Percentiles rank a stretch among this genome's conserved stretches.
Evolutionary conservation across 805 yeast species (phyloP).

Genomic region (Schizosaccharomyces octosporus): DNA sequence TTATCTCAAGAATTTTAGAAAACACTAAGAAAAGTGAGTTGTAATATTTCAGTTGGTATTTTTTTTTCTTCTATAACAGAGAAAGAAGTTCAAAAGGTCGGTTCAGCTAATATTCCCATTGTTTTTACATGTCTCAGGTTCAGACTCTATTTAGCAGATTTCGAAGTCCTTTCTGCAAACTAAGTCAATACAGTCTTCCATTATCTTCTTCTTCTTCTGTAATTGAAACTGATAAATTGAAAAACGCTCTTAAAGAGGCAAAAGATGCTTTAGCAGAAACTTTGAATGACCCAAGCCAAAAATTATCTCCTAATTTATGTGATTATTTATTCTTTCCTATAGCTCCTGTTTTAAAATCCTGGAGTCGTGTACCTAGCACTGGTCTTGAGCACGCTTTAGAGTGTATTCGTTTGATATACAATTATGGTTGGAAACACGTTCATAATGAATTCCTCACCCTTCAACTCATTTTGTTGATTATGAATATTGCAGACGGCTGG

Average conservation of each 20-base stretch:
- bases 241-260: neutral
- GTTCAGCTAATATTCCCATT: neutral
- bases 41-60: neutral
- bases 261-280: neutral
- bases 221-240: neutral
- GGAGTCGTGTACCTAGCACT: neutral
- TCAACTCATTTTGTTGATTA: neutral
- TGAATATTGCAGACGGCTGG: neutral
- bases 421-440: slow-evolving; percentile 2
- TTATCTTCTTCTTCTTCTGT: neutral
- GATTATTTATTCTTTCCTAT: neutral
- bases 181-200: neutral
- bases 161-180: neutral
- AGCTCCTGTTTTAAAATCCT: neutral
- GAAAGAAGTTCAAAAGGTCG: neutral
- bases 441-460: neutral
- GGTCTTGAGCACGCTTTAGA: neutral
- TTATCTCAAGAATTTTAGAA: neutral
- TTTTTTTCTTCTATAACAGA: neutral
- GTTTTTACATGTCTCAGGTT: neutral
- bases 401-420: neutral
- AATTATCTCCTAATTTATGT: neutral
- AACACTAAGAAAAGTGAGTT: neutral
- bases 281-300: neutral
- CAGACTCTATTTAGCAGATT: neutral